A percentile compares a stretch with the other conserved stretches of the same genome.
phyloP scores from a whole-genome alignment of 257 asterid genomes.

The Solanum pinnatisectum region DNA sequence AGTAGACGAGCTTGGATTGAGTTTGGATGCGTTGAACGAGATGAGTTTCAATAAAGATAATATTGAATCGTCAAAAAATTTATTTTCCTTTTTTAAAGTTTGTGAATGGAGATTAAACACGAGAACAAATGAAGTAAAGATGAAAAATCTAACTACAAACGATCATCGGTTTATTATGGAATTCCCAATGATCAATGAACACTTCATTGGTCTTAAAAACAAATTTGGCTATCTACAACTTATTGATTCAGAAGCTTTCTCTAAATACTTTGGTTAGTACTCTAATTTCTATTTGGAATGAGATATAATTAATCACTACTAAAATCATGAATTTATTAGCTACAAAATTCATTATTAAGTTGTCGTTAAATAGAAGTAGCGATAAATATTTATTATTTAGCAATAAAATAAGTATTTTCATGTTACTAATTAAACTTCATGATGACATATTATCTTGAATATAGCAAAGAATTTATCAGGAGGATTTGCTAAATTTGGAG shows the following conservation, averaged over 20 bases:
- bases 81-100: slow-evolving; percentile 23
- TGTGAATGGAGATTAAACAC: slow-evolving; percentile 60
- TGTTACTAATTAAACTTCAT: slow-evolving; percentile 11
- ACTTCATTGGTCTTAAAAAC: slow-evolving; percentile 26
- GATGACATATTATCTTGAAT: neutral
- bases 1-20: slow-evolving; percentile 15
- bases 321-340: no score
- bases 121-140: slow-evolving; percentile 30
- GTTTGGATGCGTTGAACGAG: slow-evolving; percentile 29
- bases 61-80: neutral
- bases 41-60: neutral
- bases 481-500: slow-evolving; percentile 1
- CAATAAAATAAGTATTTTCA: neutral
- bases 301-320: neutral
- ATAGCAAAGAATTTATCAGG: neutral
- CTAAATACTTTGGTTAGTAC: slow-evolving; percentile 1
- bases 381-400: neutral
- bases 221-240: slow-evolving; percentile 45
- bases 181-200: slow-evolving; percentile 52
- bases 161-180: slow-evolving; percentile 35
- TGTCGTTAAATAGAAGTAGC: neutral
- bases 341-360: no score
- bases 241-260: slow-evolving; percentile 26
- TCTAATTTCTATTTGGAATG: neutral
- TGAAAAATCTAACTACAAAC: slow-evolving; percentile 23